Percentiles rank a stretch among this genome's conserved stretches.
Evolutionary conservation across 306 rosid genomes (phyloP).

Genomic region (Potentilla sterilis): DNA sequence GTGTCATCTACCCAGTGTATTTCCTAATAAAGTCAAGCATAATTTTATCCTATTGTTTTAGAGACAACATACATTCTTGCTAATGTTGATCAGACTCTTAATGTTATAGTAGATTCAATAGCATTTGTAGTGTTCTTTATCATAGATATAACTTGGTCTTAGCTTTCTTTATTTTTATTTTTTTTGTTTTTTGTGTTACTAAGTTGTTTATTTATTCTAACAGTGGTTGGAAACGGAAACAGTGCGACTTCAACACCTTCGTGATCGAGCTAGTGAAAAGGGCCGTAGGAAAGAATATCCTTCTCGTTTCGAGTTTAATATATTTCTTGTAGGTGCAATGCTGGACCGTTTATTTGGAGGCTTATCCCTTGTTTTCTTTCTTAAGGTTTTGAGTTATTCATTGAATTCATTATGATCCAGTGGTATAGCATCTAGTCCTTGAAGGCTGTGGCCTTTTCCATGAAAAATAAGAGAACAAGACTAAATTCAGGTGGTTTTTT

Average conservation of each 20-base stretch:
- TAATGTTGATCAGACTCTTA: background rate
- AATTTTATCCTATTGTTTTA: conserved; percentile 4
- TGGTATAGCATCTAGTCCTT: background rate
- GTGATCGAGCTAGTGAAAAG: conserved; percentile 99
- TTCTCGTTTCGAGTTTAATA: conserved; percentile 26
- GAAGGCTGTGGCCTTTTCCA: background rate
- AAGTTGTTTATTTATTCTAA: conserved; percentile 23
- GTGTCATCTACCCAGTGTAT: background rate
- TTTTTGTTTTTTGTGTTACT: conserved; percentile 16
- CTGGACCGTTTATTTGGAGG: background rate
- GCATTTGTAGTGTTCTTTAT: background rate
- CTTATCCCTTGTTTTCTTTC: conserved; percentile 1
- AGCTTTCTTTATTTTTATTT: background rate
- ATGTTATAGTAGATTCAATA: background rate
- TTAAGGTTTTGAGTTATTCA: background rate
- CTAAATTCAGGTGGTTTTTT: background rate
- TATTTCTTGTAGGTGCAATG: background rate
- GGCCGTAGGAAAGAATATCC: conserved; percentile 99
- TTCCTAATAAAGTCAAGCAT: background rate
- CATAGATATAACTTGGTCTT: background rate
- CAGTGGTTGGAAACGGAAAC: conserved; percentile 97
- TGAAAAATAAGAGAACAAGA: background rate
- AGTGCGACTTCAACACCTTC: conserved; percentile 87
- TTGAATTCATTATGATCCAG: background rate
- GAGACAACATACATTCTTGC: background rate